A percentile compares a stretch with the other conserved stretches of the same genome.
Conservation (phyloP, 768 basidiomycete genomes). For the Kwoniella heveanensis region DNA sequence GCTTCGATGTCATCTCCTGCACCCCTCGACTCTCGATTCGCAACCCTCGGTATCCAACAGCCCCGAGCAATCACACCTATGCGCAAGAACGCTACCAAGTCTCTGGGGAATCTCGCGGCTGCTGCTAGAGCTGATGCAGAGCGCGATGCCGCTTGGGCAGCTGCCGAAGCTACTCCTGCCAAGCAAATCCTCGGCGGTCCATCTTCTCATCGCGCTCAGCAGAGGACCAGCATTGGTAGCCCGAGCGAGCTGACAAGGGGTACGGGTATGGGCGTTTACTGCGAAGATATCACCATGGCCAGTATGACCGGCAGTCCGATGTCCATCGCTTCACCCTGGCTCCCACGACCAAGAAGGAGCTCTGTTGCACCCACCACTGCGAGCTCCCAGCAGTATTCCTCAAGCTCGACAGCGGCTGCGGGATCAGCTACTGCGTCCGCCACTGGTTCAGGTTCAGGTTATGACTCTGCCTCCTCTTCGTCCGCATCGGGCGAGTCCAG, state of each 20-base stretch:
- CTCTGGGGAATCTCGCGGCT: constrained; percentile 41
- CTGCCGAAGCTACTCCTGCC: constrained; percentile 37
- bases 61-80: constrained; percentile 28
- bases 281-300: constrained; percentile 50
- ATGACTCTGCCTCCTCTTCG: constrained; percentile 1
- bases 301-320: constrained; percentile 37
- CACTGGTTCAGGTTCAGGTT: constrained; percentile 10
- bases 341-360: constrained; percentile 25
- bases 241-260: constrained; percentile 36
- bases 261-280: constrained; percentile 9
- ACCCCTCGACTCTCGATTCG: constrained; percentile 22
- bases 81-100: constrained; percentile 42
- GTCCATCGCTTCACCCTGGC: constrained; percentile 23
- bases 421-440: neutral
- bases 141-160: constrained; percentile 13
- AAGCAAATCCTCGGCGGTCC: constrained; percentile 29
- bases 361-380: constrained; percentile 10
- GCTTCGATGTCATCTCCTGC: constrained; percentile 25
- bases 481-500: neutral
- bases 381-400: neutral
- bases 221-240: constrained; percentile 46
- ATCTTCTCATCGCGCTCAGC: constrained; percentile 13
- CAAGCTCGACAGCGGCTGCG: neutral
- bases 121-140: constrained; percentile 36
- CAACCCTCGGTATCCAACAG: constrained; percentile 4